Percentiles rank a stretch among this genome's conserved stretches.
Conservation (phyloP, 805 yeast species). For the Scheffersomyces amazonensis region DNA sequence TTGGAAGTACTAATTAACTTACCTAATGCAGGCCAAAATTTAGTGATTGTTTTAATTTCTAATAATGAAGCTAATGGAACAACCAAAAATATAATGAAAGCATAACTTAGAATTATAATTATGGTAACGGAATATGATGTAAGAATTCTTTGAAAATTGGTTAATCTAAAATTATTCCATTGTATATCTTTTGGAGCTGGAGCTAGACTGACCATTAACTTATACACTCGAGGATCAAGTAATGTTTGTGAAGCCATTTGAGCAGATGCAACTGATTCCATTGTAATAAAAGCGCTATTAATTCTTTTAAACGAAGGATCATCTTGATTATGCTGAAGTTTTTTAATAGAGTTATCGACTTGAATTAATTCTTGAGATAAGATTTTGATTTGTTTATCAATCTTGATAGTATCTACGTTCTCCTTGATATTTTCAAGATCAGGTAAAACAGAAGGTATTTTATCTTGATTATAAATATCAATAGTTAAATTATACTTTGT, state of each 20-base stretch:
- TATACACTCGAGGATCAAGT: conserved; percentile 43
- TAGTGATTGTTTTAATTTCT: conserved; percentile 53
- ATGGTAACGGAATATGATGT: conserved; percentile 41
- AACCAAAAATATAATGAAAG: conserved; percentile 52
- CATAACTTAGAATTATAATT: conserved; percentile 47
- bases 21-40: conserved; percentile 59
- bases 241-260: conserved; percentile 49
- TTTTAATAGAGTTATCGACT: conserved; percentile 38
- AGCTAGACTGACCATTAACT: conserved; percentile 39
- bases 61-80: conserved; percentile 55
- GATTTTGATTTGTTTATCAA: conserved; percentile 22
- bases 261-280: conserved; percentile 48
- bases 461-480: conserved; percentile 31
- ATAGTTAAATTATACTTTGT: conserved; percentile 40
- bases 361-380: conserved; percentile 30
- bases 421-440: conserved; percentile 3
- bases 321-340: conserved; percentile 31
- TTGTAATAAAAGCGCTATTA: conserved; percentile 46
- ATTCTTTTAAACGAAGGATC: conserved; percentile 35
- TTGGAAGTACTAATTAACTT: conserved; percentile 48
- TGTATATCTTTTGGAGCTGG: conserved; percentile 47
- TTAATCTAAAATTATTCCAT: conserved; percentile 45
- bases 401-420: conserved; percentile 5
- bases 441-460: conserved; percentile 31
- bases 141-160: conserved; percentile 33